phyloP scores from a whole-genome alignment of 1,284 basidiomycete genomes.

The Ganoderma meredithae region DNA sequence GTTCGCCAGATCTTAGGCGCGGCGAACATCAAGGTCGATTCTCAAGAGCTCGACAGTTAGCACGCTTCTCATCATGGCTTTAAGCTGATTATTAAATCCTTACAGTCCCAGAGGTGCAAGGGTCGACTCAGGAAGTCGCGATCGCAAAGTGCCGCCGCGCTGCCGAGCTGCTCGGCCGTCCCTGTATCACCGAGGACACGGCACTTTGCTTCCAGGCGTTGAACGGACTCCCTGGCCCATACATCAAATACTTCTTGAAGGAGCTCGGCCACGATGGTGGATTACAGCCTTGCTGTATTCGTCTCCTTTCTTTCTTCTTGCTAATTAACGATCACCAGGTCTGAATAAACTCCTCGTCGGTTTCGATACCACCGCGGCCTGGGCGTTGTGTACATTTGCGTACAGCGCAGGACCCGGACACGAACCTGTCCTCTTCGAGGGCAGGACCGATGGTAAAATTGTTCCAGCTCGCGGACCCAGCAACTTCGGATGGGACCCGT shows the following conservation, averaged over 20 bases:
- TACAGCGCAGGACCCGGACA: slow-evolving; percentile 86
- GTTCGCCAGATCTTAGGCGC: slow-evolving; percentile 80
- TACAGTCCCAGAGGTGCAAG: slow-evolving; percentile 93
- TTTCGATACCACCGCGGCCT: slow-evolving; percentile 83
- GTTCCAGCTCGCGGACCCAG: slow-evolving; percentile 85
- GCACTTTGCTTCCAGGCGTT: slow-evolving; percentile 92
- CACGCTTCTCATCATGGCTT: slow-evolving; percentile 19
- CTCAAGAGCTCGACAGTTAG: slow-evolving; percentile 74
- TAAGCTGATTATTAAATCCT: neutral
- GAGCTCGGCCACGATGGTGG: slow-evolving; percentile 80
- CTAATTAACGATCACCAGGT: slow-evolving; percentile 50
- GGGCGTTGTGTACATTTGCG: slow-evolving; percentile 95
- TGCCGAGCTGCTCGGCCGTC: slow-evolving; percentile 82
- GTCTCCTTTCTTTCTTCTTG: neutral
- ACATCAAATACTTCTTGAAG: slow-evolving; percentile 93
- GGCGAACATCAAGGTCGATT: slow-evolving; percentile 69
- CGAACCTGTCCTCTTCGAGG: slow-evolving; percentile 92
- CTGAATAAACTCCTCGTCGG: slow-evolving; percentile 89
- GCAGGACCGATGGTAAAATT: slow-evolving; percentile 87
- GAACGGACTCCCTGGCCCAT: slow-evolving; percentile 92
- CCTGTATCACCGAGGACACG: slow-evolving; percentile 97
- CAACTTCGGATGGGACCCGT: slow-evolving; percentile 90
- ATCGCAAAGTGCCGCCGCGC: slow-evolving; percentile 88
- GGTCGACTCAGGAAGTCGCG: slow-evolving; percentile 91
- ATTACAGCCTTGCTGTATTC: no score